These are phyloP conservation scores for Drosera capensis DNA, from an alignment of 148 eudicot species.

Conservation along the genomic window DNA sequence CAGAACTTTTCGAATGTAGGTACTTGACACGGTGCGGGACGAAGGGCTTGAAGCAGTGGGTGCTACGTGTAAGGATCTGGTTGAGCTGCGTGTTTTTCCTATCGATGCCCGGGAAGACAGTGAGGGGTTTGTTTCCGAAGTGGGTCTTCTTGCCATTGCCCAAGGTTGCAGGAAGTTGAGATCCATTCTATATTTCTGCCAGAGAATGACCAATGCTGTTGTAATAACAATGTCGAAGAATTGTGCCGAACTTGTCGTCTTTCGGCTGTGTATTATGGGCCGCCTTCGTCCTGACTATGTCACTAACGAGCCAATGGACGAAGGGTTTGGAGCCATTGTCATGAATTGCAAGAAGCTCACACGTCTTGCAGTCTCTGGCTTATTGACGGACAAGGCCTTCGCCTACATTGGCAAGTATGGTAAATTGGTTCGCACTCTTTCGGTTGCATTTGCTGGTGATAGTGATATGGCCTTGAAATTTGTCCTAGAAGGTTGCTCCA, in stretches of 20 bases:
- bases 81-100: conserved; percentile 75
- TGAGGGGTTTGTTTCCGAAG: conserved; percentile 66
- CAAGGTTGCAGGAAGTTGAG: conserved; percentile 57
- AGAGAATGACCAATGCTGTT: conserved; percentile 78
- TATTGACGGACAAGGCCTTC: conserved; percentile 61
- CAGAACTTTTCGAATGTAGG: conserved; percentile 21
- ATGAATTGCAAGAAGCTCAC: conserved; percentile 82
- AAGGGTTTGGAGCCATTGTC: conserved; percentile 88
- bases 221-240: conserved; percentile 76
- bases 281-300: conserved; percentile 53
- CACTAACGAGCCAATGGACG: conserved; percentile 77
- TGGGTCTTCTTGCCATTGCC: conserved; percentile 67
- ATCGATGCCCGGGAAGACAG: conserved; percentile 53
- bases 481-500: conserved; percentile 66
- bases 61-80: conserved; percentile 59
- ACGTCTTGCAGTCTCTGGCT: conserved; percentile 62
- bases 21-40: conserved; percentile 60
- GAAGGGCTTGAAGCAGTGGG: conserved; percentile 82
- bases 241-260: conserved; percentile 64
- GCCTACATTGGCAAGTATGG: conserved; percentile 58
- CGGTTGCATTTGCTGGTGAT: conserved; percentile 81
- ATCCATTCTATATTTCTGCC: conserved; percentile 73
- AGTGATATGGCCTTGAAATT: conserved; percentile 57
- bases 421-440: conserved; percentile 55
- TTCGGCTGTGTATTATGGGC: conserved; percentile 79